Evolutionary conservation across 257 asterid species (phyloP).

Genomic region (Avicennia marina): DNA sequence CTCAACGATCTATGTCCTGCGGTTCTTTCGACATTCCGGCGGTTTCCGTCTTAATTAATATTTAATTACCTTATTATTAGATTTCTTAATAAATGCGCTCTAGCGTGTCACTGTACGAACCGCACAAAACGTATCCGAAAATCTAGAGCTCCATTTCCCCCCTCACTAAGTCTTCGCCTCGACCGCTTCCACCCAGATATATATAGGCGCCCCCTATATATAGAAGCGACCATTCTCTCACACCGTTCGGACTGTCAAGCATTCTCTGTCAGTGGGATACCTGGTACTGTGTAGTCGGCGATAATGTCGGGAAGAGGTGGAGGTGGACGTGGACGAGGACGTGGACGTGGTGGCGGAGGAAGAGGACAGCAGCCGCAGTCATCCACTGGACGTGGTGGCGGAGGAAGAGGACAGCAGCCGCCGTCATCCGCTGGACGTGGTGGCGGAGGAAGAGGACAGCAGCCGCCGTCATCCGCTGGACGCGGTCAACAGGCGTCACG

Average conservation of each 20-base stretch:
- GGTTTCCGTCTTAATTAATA: no score
- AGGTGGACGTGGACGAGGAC: background rate
- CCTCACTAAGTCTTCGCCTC: background rate
- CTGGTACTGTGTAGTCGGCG: background rate
- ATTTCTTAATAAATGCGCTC: conserved; percentile 6
- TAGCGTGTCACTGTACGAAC: conserved; percentile 13
- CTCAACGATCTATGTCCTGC: no score
- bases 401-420: conserved; percentile 26
- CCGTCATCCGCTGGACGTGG: conserved; percentile 24
- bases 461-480: background rate
- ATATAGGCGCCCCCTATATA: background rate
- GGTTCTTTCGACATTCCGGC: no score
- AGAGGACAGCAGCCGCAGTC: conserved; percentile 2
- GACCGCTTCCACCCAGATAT: no score
- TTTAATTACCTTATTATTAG: no score
- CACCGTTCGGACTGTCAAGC: background rate
- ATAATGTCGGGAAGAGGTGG: conserved; percentile 29
- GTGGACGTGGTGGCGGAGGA: background rate
- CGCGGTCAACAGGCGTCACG: conserved; percentile 8
- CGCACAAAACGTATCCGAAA: background rate
- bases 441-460: conserved; percentile 15
- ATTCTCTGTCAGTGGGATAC: background rate
- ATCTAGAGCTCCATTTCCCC: background rate
- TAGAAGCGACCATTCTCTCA: background rate
- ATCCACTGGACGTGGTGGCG: conserved; percentile 8